These are phyloP conservation scores for Tolypocladium capitatum DNA, from an alignment of 2,329 filamentous ascomycete genomes.

Conservation along the genomic window DNA sequence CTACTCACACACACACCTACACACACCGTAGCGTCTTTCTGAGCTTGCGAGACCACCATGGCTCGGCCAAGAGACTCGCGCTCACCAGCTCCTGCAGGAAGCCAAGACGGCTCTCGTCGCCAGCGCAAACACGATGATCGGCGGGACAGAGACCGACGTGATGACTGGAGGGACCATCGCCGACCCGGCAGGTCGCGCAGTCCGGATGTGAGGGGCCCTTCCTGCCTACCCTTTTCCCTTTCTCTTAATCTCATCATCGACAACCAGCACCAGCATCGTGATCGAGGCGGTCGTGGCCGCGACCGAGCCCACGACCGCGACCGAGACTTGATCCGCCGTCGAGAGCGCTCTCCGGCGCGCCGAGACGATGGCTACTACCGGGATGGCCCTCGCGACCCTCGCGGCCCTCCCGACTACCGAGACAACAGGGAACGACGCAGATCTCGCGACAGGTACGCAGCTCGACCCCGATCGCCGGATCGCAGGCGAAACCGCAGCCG, in stretches of 20 bases:
- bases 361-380: conserved; percentile 54
- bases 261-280: conserved; percentile 44
- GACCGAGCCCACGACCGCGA: conserved; percentile 29
- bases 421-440: conserved; percentile 45
- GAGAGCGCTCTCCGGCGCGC: conserved; percentile 57
- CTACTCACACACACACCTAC: conserved; percentile 18
- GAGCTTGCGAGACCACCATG: conserved; percentile 35
- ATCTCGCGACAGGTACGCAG: conserved; percentile 46
- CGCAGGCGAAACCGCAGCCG: conserved; percentile 49
- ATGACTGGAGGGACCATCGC: conserved; percentile 36
- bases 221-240: conserved; percentile 5
- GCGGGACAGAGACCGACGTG: conserved; percentile 38
- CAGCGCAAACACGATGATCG: conserved; percentile 48
- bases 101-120: conserved; percentile 61
- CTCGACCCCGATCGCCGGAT: conserved; percentile 45
- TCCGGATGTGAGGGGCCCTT: conserved; percentile 40
- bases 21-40: conserved; percentile 23
- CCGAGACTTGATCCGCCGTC: conserved; percentile 46
- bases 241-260: conserved; percentile 20
- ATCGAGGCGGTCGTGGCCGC: conserved; percentile 30
- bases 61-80: conserved; percentile 55
- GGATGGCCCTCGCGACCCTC: conserved; percentile 42
- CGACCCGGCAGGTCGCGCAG: conserved; percentile 50
- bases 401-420: conserved; percentile 16
- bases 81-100: conserved; percentile 92